Evolutionary conservation across 1,139 yeast genomes (phyloP).

Genomic region (Nakaseomyces sp.): DNA sequence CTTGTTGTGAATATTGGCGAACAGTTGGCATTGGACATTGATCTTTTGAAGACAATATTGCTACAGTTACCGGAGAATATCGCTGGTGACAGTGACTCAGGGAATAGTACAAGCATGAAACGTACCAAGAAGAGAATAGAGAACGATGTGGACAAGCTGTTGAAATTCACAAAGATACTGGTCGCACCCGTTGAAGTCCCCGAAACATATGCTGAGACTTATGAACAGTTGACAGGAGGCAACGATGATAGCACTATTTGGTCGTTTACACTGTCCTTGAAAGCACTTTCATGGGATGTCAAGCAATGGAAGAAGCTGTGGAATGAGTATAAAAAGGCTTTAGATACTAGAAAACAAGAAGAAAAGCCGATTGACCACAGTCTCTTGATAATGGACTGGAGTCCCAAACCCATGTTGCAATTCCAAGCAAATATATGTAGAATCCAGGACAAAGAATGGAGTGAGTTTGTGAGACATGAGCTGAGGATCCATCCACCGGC

Average conservation of each 20-base stretch:
- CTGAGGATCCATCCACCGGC: constrained; percentile 16
- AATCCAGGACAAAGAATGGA: constrained; percentile 26
- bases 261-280: constrained; percentile 25
- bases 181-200: constrained; percentile 26
- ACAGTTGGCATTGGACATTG: constrained; percentile 68
- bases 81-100: constrained; percentile 12
- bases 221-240: constrained; percentile 19
- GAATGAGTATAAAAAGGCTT: constrained; percentile 17
- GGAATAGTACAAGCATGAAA: constrained; percentile 18
- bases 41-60: constrained; percentile 51
- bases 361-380: constrained; percentile 8
- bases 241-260: constrained; percentile 25
- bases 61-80: constrained; percentile 18
- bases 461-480: constrained; percentile 19
- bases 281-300: constrained; percentile 29
- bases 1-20: constrained; percentile 74
- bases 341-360: constrained; percentile 10
- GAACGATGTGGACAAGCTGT: constrained; percentile 17
- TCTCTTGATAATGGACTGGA: constrained; percentile 22
- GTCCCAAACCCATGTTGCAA: constrained; percentile 15
- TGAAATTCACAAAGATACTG: constrained; percentile 21
- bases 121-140: constrained; percentile 25
- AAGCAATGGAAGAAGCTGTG: constrained; percentile 24
- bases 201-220: constrained; percentile 25
- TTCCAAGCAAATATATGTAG: constrained; percentile 23